These are phyloP conservation scores for Populus pruinosa DNA, from an alignment of 345 rosid species.

Conservation along the genomic window DNA sequence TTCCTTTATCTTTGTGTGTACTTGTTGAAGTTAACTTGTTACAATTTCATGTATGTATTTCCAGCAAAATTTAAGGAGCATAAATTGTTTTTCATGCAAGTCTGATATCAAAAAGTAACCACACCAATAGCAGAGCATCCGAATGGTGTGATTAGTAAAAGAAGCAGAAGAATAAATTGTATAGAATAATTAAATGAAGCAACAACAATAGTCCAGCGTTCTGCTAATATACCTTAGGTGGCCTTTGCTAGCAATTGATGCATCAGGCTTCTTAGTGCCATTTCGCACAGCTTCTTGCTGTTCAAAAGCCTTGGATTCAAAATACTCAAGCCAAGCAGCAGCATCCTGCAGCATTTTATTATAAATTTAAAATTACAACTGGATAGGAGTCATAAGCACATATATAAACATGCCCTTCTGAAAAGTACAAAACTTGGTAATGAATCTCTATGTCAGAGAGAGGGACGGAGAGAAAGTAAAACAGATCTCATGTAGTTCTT, in stretches of 20 bases:
- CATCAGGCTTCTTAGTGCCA: slow-evolving; percentile 96
- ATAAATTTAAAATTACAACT: slow-evolving; percentile 4
- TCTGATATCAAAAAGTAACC: background rate
- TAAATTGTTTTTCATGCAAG: background rate
- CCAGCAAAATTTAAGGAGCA: background rate
- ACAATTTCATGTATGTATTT: background rate
- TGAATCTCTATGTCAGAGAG: background rate
- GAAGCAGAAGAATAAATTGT: background rate
- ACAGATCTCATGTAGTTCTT: background rate
- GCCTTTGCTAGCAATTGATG: slow-evolving; percentile 99
- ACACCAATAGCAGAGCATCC: background rate
- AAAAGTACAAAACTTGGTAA: background rate
- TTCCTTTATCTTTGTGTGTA: background rate
- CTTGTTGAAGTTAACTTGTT: background rate
- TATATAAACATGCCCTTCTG: background rate
- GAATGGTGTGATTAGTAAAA: background rate
- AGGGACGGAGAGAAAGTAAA: background rate
- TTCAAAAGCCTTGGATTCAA: slow-evolving; percentile 94
- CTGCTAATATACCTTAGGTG: slow-evolving; percentile 71
- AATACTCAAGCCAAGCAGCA: slow-evolving; percentile 99
- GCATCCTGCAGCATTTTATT: slow-evolving; percentile 71
- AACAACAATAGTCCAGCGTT: background rate
- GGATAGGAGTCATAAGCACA: no score
- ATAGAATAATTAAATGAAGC: background rate
- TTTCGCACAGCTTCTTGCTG: slow-evolving; percentile 99